Conservation (phyloP, 139 green algal species). For the Picochlorum sp. region DNA sequence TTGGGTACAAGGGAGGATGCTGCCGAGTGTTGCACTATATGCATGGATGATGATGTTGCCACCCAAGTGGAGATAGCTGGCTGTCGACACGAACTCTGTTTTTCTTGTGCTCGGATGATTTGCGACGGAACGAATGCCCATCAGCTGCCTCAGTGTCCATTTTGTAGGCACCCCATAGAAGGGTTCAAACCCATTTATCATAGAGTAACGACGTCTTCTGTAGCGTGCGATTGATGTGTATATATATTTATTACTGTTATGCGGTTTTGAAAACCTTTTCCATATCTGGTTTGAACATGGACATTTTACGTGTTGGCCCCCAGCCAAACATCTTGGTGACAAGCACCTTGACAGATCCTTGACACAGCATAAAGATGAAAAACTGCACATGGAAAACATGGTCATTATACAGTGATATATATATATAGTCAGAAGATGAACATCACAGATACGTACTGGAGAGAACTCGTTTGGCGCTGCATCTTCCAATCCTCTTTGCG, state of each 20-base stretch:
- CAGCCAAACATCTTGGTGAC: constrained; percentile 18
- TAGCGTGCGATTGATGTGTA: neutral
- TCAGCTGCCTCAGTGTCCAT: constrained; percentile 29
- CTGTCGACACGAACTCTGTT: constrained; percentile 31
- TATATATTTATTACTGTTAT: neutral
- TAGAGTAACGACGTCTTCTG: neutral
- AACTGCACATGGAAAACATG: constrained; percentile 3
- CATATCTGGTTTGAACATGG: constrained; percentile 15
- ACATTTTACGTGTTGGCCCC: constrained; percentile 16
- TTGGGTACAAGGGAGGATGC: neutral
- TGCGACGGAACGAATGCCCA: constrained; percentile 21
- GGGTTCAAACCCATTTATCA: constrained; percentile 14
- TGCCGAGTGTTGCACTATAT: constrained; percentile 19
- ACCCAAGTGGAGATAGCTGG: constrained; percentile 12
- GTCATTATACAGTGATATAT: neutral
- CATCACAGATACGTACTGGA: neutral
- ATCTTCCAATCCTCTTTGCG: neutral
- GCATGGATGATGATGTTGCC: constrained; percentile 23
- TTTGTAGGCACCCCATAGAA: constrained; percentile 28
- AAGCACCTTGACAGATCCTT: constrained; percentile 9
- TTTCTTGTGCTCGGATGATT: constrained; percentile 22
- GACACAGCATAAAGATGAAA: constrained; percentile 36
- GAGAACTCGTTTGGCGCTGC: neutral
- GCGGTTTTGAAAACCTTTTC: constrained; percentile 14
- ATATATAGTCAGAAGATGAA: neutral